Conservation (phyloP, 202 grass and related monocot species). For the Zizania palustris region DNA sequence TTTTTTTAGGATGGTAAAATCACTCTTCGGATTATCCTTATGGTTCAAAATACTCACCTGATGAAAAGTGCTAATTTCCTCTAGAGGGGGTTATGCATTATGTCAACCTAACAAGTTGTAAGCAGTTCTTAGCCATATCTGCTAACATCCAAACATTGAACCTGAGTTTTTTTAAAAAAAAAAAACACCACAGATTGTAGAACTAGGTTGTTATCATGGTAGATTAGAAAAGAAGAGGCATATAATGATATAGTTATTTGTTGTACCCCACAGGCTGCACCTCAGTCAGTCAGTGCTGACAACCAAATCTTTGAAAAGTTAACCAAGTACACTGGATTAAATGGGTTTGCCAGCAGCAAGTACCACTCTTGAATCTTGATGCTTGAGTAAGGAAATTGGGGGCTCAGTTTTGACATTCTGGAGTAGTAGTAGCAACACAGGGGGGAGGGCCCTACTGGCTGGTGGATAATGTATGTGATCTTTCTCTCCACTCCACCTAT, state of each 20-base stretch:
- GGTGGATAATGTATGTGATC: constrained; percentile 52
- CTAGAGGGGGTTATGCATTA: background rate
- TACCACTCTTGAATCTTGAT: background rate
- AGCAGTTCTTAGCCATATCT: background rate
- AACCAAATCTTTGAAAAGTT: constrained; percentile 38
- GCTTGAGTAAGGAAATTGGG: background rate
- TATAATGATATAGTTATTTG: background rate
- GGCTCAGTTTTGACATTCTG: constrained; percentile 24
- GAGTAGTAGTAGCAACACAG: background rate
- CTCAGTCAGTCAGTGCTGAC: background rate
- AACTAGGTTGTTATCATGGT: background rate
- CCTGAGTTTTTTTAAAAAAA: too few species aligned
- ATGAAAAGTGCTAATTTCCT: background rate
- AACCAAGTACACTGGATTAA: constrained; percentile 20
- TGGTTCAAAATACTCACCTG: background rate
- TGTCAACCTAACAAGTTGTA: constrained; percentile 2
- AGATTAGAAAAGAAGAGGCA: background rate
- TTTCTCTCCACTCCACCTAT: constrained; percentile 48
- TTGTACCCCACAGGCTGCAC: constrained; percentile 4
- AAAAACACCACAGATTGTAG: background rate
- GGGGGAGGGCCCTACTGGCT: constrained; percentile 24
- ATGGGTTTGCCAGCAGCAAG: constrained; percentile 9
- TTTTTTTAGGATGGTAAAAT: too few species aligned
- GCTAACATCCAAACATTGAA: background rate
- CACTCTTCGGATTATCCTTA: background rate